Evolutionary conservation across 2,329 filamentous ascomycete species (phyloP), one percentile per base, ranked within the genome.

Genomic region (Hawksworthiomyces lignivorus): DNA sequence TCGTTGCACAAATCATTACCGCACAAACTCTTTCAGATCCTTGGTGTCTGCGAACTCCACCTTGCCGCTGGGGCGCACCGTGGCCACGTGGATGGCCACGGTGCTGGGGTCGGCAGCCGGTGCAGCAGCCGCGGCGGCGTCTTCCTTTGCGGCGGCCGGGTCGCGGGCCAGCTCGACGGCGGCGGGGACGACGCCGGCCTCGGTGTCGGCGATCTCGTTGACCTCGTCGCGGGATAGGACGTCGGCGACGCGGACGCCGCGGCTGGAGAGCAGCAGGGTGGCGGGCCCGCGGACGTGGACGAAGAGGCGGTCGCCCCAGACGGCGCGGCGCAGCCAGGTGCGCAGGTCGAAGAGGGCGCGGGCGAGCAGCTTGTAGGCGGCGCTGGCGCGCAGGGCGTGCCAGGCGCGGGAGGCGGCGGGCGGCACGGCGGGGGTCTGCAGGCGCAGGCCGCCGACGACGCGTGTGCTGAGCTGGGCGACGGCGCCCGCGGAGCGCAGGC

Each of bases 301-400:
- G 63, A 97, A 97, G 20, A 97, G 70, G 63, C 90, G 69, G 59
- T 98, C 92, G 18, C 92, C 92, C 87, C 88, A 97, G 43, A 98
- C 84, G 2, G 86, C 86, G 55, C 85, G 77, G 46, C 89, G 75
- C 31, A 82, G 71, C 65, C 82, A 81, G 0, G 88, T 95, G 46
- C 87, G 78, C 17, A 94, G 51, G 28, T 67, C 75, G 61, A 84
- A 86, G 7, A 84, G 61, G 22, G 78, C 56, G n/a, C 72, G 72
- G 31, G 80, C 73, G 2, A 87, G 50, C 8, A 75, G 68, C 56
- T 82, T 84, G 79, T 88, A 97, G 4, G 77, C 75, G 12, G 74
- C 67, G 4, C 86, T 85, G 48, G 80, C 72, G 43, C 80, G 76
- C 69, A 94, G 77, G 3, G 77, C 77, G 37, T 73, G 74, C 56